These are phyloP conservation scores for Pseudopithomyces chartarum DNA, from an alignment of 2,329 filamentous ascomycete species.

Conservation along the genomic window DNA sequence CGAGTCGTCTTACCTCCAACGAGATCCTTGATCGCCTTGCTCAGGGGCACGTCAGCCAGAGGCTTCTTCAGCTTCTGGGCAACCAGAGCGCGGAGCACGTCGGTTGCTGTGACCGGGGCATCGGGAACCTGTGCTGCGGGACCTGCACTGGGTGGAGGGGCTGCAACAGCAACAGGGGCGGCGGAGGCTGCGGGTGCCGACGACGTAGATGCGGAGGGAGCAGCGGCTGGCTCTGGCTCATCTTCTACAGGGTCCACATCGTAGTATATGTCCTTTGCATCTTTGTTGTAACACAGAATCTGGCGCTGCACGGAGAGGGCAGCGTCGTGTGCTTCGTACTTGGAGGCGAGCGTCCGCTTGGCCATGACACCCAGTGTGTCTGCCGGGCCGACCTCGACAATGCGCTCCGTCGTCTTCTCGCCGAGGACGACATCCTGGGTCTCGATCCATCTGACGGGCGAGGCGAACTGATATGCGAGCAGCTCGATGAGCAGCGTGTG, in stretches of 20 bases:
- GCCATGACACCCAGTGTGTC: constrained; percentile 98
- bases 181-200: constrained; percentile 54
- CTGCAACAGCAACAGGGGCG: constrained; percentile 58
- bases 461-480: constrained; percentile 98
- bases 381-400: constrained; percentile 95
- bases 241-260: constrained; percentile 96
- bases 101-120: constrained; percentile 82
- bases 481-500: constrained; percentile 98
- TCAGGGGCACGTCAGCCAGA: constrained; percentile 83
- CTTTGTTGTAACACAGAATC: constrained; percentile 99
- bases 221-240: constrained; percentile 59
- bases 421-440: constrained; percentile 99
- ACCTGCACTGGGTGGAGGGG: constrained; percentile 72
- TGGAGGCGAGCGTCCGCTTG: constrained; percentile 90
- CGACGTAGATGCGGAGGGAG: constrained; percentile 50
- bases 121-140: constrained; percentile 88
- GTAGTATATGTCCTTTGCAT: constrained; percentile 99
- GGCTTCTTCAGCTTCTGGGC: constrained; percentile 98
- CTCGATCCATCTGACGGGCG: constrained; percentile 99
- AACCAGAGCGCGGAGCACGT: constrained; percentile 86
- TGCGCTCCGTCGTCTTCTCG: constrained; percentile 93
- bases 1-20: constrained; percentile 76
- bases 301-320: constrained; percentile 95
- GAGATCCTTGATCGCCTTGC: constrained; percentile 97
- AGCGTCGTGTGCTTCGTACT: constrained; percentile 98